These are phyloP conservation scores for Jatropha podagrica DNA, from an alignment of 441 rosid genomes.

Conservation along the genomic window DNA sequence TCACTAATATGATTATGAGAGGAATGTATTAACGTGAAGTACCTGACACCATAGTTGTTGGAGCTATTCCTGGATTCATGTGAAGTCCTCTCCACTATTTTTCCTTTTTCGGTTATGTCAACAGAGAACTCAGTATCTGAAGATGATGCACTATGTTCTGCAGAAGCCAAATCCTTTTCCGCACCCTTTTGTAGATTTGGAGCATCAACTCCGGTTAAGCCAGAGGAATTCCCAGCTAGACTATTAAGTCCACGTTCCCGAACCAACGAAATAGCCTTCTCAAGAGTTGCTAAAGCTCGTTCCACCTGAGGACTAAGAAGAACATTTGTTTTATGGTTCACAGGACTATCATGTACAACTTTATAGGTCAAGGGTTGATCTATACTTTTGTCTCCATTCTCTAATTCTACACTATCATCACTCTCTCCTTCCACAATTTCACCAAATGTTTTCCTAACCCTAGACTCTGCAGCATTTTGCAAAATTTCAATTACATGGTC, in stretches of 20 bases:
- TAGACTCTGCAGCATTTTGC: conserved; percentile 15
- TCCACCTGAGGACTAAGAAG: conserved; percentile 62
- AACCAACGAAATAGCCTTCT: conserved; percentile 61
- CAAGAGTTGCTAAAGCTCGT: conserved; percentile 75
- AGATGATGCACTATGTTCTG: conserved; percentile 28
- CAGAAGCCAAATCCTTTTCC: conserved; percentile 20
- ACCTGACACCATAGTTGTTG: conserved; percentile 41
- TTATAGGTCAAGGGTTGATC: conserved; percentile 21
- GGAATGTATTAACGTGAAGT: neutral
- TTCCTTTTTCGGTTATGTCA: conserved; percentile 34
- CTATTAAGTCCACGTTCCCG: conserved; percentile 41
- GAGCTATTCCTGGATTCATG: conserved; percentile 40
- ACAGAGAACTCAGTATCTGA: conserved; percentile 30
- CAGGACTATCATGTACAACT: conserved; percentile 19
- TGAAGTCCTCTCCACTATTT: conserved; percentile 33
- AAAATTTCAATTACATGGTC: conserved; percentile 21
- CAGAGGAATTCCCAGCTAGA: conserved; percentile 29
- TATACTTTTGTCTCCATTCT: conserved; percentile 20
- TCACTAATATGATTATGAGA: neutral
- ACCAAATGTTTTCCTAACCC: conserved; percentile 30
- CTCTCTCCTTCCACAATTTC: conserved; percentile 70
- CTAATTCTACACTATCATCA: conserved; percentile 24
- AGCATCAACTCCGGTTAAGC: conserved; percentile 32
- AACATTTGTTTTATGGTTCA: conserved; percentile 34
- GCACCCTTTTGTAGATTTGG: conserved; percentile 26